Conservation (phyloP, 129 eudicot species). For the Arctium lappa region DNA sequence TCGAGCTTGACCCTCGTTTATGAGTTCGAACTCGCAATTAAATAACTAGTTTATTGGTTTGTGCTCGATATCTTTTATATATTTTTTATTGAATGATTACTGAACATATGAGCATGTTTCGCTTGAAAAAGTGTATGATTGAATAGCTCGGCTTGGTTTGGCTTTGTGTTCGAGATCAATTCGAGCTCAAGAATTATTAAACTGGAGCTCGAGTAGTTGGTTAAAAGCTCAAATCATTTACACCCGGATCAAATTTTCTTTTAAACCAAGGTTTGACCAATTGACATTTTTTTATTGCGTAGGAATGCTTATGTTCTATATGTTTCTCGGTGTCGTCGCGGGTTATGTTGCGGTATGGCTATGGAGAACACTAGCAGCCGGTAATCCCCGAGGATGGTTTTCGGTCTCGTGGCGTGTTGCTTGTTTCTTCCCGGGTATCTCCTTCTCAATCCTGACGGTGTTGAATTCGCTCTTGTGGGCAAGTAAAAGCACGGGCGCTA, state of each 20-base stretch:
- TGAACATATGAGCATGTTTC: too few species aligned
- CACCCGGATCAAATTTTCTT: neutral
- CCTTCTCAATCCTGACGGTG: constrained; percentile 20
- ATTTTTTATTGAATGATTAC: too few species aligned
- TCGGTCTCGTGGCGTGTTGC: constrained; percentile 34
- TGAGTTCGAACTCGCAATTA: too few species aligned
- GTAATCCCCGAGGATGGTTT: constrained; percentile 26
- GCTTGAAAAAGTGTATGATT: too few species aligned
- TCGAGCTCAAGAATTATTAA: too few species aligned
- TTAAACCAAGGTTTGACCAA: neutral
- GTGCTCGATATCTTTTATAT: too few species aligned
- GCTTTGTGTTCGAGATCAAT: too few species aligned
- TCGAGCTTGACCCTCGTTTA: too few species aligned
- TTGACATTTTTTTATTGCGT: neutral
- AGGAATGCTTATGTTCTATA: constrained; percentile 39
- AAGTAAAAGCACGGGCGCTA: constrained; percentile 33
- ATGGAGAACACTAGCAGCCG: constrained; percentile 22
- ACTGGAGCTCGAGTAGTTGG: too few species aligned
- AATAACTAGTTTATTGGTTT: too few species aligned
- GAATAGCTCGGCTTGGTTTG: too few species aligned
- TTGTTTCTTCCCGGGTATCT: constrained; percentile 32
- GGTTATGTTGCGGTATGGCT: constrained; percentile 36
- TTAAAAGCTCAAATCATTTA: too few species aligned
- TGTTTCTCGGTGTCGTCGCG: constrained; percentile 23
- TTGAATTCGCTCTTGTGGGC: constrained; percentile 35